Evolutionary conservation across 371 early-diverging fungal genomes (phyloP).

Genomic region (Rhizopus delemar): DNA sequence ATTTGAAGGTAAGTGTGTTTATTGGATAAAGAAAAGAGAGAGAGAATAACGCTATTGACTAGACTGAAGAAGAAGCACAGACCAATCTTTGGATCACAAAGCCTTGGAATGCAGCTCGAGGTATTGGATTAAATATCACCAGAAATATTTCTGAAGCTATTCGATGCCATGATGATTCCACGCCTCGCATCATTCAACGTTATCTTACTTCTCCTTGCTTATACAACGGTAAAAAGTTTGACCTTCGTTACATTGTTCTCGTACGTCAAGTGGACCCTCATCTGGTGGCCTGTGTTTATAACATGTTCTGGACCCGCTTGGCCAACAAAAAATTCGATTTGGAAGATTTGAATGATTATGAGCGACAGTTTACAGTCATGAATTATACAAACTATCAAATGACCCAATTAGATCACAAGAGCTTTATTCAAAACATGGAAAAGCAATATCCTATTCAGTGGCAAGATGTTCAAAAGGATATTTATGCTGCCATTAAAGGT

Average conservation of each 20-base stretch:
- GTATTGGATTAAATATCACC: constrained; percentile 45
- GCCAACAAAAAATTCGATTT: constrained; percentile 56
- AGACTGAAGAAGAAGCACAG: constrained; percentile 34
- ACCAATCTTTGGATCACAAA: constrained; percentile 59
- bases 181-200: constrained; percentile 56
- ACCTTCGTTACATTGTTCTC: constrained; percentile 59
- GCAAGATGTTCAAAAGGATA: constrained; percentile 50
- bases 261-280: constrained; percentile 47
- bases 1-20: constrained; percentile 28
- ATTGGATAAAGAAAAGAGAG: neutral
- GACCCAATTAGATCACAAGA: constrained; percentile 59
- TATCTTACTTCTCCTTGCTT: constrained; percentile 58
- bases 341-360: constrained; percentile 56
- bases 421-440: constrained; percentile 61
- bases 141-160: constrained; percentile 50
- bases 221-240: constrained; percentile 63
- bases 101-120: constrained; percentile 61
- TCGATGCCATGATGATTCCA: constrained; percentile 50
- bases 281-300: constrained; percentile 49
- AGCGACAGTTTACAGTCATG: constrained; percentile 63
- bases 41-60: constrained; percentile 3
- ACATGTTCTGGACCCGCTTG: constrained; percentile 65
- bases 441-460: constrained; percentile 55
- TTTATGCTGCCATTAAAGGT: constrained; percentile 54
- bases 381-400: constrained; percentile 58